Evolutionary conservation across 768 basidiomycete genomes (phyloP).

Genomic region (Sporobolomyces pararoseus): DNA sequence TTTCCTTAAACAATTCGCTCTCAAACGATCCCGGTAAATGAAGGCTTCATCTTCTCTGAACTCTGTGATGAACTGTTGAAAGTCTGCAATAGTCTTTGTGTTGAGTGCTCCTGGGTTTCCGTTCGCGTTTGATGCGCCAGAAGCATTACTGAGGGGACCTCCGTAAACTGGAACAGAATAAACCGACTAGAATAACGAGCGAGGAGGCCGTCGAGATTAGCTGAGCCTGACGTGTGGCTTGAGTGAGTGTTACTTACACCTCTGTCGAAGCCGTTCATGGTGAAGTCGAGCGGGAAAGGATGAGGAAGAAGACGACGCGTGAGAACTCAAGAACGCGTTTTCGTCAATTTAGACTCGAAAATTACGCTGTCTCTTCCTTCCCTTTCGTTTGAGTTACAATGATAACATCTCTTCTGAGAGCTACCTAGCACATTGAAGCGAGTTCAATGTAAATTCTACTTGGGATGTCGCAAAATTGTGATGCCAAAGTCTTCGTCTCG

Average conservation of each 20-base stretch:
- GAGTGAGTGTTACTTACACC: conserved; percentile 12
- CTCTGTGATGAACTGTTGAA: conserved; percentile 38
- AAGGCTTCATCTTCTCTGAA: conserved; percentile 40
- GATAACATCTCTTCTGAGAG: too few species aligned
- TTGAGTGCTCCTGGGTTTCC: conserved; percentile 10
- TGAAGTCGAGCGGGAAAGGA: background rate
- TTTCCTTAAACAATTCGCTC: conserved; percentile 82
- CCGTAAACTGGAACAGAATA: conserved; percentile 35
- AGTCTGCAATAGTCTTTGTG: conserved; percentile 34
- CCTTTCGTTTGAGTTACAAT: too few species aligned
- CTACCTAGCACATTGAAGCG: too few species aligned
- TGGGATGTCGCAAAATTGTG: too few species aligned
- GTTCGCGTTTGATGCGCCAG: conserved; percentile 16
- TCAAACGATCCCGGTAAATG: conserved; percentile 64
- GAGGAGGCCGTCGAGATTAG: background rate
- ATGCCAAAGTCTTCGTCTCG: too few species aligned
- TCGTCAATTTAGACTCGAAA: conserved; percentile 22
- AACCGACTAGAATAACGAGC: conserved; percentile 9
- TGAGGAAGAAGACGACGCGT: background rate
- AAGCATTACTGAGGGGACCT: conserved; percentile 19
- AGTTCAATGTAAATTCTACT: too few species aligned
- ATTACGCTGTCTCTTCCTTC: too few species aligned
- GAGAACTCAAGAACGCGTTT: too few species aligned
- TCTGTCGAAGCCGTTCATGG: conserved; percentile 37
- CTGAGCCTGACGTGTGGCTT: background rate